Conservation (phyloP, 2,329 filamentous ascomycete species). For the Clonostachys solani region DNA sequence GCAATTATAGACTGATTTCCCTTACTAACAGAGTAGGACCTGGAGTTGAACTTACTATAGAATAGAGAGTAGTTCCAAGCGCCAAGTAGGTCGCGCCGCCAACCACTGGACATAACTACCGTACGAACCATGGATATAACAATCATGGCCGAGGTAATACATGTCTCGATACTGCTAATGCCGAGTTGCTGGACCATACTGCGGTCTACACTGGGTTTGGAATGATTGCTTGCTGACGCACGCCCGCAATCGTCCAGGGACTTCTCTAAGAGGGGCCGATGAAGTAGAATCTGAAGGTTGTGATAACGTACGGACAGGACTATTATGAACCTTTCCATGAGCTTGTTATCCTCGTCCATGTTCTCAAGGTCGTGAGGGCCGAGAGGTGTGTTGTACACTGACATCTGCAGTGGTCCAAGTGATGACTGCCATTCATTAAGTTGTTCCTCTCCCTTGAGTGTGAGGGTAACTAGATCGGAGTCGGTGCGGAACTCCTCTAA, state of each 20-base stretch:
- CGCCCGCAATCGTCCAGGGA: conserved; percentile 1
- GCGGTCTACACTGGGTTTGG: background rate
- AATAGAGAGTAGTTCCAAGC: background rate
- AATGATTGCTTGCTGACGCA: background rate
- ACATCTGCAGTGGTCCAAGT: background rate
- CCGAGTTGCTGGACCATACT: background rate
- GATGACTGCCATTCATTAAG: background rate
- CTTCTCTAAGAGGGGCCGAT: conserved; percentile 3
- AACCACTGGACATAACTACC: background rate
- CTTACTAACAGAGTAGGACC: too few species aligned
- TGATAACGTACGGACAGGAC: conserved; percentile 3
- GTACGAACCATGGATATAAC: background rate
- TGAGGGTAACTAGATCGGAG: background rate
- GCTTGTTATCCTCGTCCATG: background rate
- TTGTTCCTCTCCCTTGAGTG: background rate
- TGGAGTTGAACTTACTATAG: background rate
- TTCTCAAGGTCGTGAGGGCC: background rate
- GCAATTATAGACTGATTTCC: too few species aligned
- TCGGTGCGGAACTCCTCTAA: background rate
- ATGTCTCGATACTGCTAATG: background rate
- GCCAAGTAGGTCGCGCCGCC: background rate
- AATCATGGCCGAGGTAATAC: background rate
- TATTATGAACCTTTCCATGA: background rate
- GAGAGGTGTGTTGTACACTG: background rate
- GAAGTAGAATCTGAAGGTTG: conserved; percentile 3